phyloP scores from a whole-genome alignment of 2,329 filamentous ascomycete genomes.

The Xylaria hypoxylon region DNA sequence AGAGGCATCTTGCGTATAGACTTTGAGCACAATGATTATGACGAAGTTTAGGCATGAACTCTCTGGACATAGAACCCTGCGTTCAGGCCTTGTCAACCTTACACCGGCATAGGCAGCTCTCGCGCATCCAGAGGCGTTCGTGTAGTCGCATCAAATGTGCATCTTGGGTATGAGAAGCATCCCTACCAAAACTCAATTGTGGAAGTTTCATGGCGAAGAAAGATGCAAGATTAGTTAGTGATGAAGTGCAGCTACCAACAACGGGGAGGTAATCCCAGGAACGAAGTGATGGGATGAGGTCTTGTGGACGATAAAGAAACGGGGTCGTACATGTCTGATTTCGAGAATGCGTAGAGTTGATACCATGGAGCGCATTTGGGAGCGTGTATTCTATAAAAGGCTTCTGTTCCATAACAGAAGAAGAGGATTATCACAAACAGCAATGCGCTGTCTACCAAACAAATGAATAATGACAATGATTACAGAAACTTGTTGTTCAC shows the following conservation, averaged over 20 bases:
- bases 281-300: neutral
- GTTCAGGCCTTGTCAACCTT: conserved; percentile 2
- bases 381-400: conserved; percentile 20
- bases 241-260: neutral
- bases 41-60: neutral
- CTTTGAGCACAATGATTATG: conserved; percentile 15
- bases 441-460: neutral
- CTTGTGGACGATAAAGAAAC: neutral
- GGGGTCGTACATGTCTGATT: conserved; percentile 20
- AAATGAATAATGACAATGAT: conserved; percentile 19
- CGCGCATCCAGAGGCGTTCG: conserved; percentile 3
- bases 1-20: neutral
- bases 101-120: neutral
- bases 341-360: conserved; percentile 15
- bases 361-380: conserved; percentile 21
- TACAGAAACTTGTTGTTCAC: conserved; percentile 4
- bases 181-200: conserved; percentile 9
- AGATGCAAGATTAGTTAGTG: conserved; percentile 5
- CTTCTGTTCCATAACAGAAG: conserved; percentile 10
- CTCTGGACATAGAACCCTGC: conserved; percentile 7
- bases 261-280: neutral
- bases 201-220: neutral
- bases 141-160: conserved; percentile 12
- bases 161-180: conserved; percentile 25
- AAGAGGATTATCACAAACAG: conserved; percentile 10